Percentiles rank a stretch among this genome's conserved stretches.
phyloP scores from a whole-genome alignment of 2,329 filamentous ascomycete genomes.

The Botryotinia convoluta region DNA sequence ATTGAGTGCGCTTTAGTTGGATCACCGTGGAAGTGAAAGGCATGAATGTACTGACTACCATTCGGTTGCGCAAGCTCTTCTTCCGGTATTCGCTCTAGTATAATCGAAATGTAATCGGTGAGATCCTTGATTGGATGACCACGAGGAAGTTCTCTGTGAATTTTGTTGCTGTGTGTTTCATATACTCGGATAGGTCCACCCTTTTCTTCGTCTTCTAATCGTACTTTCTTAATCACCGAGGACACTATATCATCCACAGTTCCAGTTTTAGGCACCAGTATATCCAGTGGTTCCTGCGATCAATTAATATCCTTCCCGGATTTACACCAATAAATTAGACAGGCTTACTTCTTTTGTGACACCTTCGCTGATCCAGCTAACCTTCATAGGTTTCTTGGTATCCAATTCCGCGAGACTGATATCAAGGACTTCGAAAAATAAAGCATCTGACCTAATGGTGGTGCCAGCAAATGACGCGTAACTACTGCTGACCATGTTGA shows the following conservation, averaged over 20 bases:
- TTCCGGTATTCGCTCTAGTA: slow-evolving; percentile 77
- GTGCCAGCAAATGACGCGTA: slow-evolving; percentile 69
- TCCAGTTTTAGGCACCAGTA: slow-evolving; percentile 86
- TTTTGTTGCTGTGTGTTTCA: slow-evolving; percentile 78
- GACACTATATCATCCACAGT: slow-evolving; percentile 75
- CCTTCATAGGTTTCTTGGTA: slow-evolving; percentile 81
- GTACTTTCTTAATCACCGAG: slow-evolving; percentile 75
- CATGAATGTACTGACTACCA: slow-evolving; percentile 64
- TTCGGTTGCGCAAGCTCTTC: slow-evolving; percentile 57
- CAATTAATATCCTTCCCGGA: slow-evolving; percentile 30
- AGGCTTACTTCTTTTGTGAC: slow-evolving; percentile 78
- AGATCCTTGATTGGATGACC: slow-evolving; percentile 76
- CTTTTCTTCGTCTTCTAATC: slow-evolving; percentile 69
- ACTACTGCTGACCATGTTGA: slow-evolving; percentile 73
- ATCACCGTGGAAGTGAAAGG: slow-evolving; percentile 92
- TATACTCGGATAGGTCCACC: slow-evolving; percentile 74
- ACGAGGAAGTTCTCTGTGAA: slow-evolving; percentile 72
- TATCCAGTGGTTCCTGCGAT: slow-evolving; percentile 67
- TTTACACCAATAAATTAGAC: not conserved
- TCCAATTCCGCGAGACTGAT: slow-evolving; percentile 92
- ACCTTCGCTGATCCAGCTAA: slow-evolving; percentile 84
- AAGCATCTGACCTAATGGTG: slow-evolving; percentile 69
- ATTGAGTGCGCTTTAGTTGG: slow-evolving; percentile 79
- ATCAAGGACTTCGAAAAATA: slow-evolving; percentile 92
- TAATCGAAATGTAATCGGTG: slow-evolving; percentile 80